These are phyloP conservation scores for Neofusicoccum cordaticola DNA, from an alignment of 2,329 filamentous ascomycete species.

Conservation along the genomic window DNA sequence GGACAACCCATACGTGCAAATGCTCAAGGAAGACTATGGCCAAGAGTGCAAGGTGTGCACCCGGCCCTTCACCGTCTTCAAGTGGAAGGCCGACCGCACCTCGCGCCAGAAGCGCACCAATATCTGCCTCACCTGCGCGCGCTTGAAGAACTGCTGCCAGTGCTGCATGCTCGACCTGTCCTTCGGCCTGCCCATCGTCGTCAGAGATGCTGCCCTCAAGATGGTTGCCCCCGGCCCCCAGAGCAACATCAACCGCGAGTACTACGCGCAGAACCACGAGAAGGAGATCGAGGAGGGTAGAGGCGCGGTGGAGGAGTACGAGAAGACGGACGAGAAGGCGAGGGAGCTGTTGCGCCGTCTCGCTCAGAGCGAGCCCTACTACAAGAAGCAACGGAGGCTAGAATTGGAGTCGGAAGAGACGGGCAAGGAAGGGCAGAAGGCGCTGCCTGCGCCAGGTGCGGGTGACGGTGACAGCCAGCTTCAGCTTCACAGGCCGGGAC, in stretches of 20 bases:
- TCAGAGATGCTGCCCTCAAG: conserved; percentile 93
- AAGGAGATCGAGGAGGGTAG: conserved; percentile 90
- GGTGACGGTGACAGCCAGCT: conserved; percentile 18
- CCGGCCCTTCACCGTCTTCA: conserved; percentile 90
- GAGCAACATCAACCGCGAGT: conserved; percentile 92
- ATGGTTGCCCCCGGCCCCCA: conserved; percentile 94
- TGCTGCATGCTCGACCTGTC: conserved; percentile 97
- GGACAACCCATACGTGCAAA: conserved; percentile 96
- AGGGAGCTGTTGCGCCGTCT: conserved; percentile 79
- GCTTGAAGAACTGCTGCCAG: conserved; percentile 98
- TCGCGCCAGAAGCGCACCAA: conserved; percentile 90
- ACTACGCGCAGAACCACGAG: conserved; percentile 97
- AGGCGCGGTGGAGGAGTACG: conserved; percentile 78
- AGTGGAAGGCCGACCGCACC: conserved; percentile 90
- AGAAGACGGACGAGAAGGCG: conserved; percentile 96
- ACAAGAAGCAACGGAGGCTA: conserved; percentile 78
- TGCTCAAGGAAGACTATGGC: conserved; percentile 96
- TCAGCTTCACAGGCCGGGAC: conserved; percentile 56
- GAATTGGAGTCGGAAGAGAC: conserved; percentile 55
- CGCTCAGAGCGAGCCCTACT: conserved; percentile 92
- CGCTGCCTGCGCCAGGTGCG: conserved; percentile 39
- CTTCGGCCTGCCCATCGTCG: conserved; percentile 90
- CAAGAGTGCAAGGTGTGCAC: conserved; percentile 86
- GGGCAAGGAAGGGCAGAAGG: conserved; percentile 41
- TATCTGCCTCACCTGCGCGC: conserved; percentile 93